Percentiles rank a stretch among this genome's conserved stretches.
These are phyloP conservation scores for Dactylellina sp. DNA, from an alignment of 2,329 filamentous ascomycete species.

Conservation along the genomic window DNA sequence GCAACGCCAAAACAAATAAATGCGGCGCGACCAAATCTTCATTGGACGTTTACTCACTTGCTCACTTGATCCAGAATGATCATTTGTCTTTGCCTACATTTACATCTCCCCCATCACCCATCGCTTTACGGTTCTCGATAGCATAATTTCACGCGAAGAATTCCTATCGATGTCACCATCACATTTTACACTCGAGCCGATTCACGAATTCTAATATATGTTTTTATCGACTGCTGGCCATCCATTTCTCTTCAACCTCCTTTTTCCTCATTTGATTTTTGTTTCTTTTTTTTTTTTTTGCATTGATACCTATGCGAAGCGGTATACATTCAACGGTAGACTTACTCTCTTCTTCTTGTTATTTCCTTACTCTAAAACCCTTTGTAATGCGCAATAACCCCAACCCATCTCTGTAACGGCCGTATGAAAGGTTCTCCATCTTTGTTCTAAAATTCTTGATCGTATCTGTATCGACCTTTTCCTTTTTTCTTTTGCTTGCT, in stretches of 20 bases:
- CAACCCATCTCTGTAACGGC: slow-evolving; percentile 47
- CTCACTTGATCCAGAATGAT: slow-evolving; percentile 18
- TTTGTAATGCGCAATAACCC: slow-evolving; percentile 49
- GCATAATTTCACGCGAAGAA: background rate
- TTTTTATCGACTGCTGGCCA: slow-evolving; percentile 43
- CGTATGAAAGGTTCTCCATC: slow-evolving; percentile 45
- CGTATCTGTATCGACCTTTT: slow-evolving; percentile 35
- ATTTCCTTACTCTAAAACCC: slow-evolving; percentile 10
- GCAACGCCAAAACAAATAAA: slow-evolving; percentile 35
- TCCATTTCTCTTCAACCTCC: background rate
- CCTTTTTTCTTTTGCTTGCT: slow-evolving; percentile 16
- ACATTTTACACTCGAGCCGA: slow-evolving; percentile 9
- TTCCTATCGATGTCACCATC: slow-evolving; percentile 24
- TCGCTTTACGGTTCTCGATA: background rate
- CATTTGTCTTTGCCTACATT: background rate
- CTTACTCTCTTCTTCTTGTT: slow-evolving; percentile 13
- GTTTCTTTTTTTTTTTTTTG: slow-evolving; percentile 15
- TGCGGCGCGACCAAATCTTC: slow-evolving; percentile 2
- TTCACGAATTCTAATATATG: slow-evolving; percentile 23
- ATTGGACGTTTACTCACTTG: slow-evolving; percentile 5
- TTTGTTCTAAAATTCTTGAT: slow-evolving; percentile 14
- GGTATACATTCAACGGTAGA: slow-evolving; percentile 55
- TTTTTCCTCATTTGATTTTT: slow-evolving; percentile 13
- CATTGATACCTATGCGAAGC: slow-evolving; percentile 51
- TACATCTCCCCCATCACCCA: background rate